A percentile compares a stretch with the other conserved stretches of the same genome.
Evolutionary conservation across 1,284 basidiomycete species (phyloP).

Genomic region (Heterobasidion occidentale): DNA sequence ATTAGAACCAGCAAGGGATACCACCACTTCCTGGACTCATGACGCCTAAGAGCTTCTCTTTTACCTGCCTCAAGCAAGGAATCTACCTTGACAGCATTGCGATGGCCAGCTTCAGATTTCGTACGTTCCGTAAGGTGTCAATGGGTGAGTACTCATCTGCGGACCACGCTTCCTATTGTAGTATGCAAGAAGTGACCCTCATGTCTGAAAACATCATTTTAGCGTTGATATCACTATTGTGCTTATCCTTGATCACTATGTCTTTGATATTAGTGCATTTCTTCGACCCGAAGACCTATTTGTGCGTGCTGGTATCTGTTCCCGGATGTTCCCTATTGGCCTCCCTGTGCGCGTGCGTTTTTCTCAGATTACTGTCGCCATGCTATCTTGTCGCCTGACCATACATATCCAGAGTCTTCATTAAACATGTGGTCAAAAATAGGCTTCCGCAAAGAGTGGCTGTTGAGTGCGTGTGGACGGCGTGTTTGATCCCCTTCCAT

Average conservation of each 20-base stretch:
- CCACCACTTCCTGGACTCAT: too few relatives aligned
- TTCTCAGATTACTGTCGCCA: background rate
- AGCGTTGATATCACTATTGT: constrained; percentile 5
- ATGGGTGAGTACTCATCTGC: constrained; percentile 4
- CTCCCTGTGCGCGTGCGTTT: constrained; percentile 4
- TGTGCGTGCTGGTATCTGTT: constrained; percentile 8
- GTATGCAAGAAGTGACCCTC: background rate
- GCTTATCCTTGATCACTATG: constrained; percentile 3
- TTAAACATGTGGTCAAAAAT: constrained; percentile 6
- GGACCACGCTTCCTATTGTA: background rate
- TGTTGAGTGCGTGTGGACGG: constrained; percentile 12
- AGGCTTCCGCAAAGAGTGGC: constrained; percentile 7
- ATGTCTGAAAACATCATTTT: background rate
- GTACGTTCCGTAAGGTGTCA: constrained; percentile 12
- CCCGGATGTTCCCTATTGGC: constrained; percentile 7
- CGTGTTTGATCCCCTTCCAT: constrained; percentile 9
- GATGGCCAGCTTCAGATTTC: constrained; percentile 7
- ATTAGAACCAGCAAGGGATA: too few relatives aligned
- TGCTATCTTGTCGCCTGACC: background rate
- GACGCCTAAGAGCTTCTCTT: too few relatives aligned
- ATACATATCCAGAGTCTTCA: constrained; percentile 1
- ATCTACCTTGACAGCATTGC: background rate
- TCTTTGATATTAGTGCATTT: constrained; percentile 4
- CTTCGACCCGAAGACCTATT: constrained; percentile 9
- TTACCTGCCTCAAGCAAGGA: too few relatives aligned